Percentiles rank a stretch among this genome's conserved stretches.
Conservation (phyloP, 768 basidiomycete genomes). For the Boletellus sp. region DNA sequence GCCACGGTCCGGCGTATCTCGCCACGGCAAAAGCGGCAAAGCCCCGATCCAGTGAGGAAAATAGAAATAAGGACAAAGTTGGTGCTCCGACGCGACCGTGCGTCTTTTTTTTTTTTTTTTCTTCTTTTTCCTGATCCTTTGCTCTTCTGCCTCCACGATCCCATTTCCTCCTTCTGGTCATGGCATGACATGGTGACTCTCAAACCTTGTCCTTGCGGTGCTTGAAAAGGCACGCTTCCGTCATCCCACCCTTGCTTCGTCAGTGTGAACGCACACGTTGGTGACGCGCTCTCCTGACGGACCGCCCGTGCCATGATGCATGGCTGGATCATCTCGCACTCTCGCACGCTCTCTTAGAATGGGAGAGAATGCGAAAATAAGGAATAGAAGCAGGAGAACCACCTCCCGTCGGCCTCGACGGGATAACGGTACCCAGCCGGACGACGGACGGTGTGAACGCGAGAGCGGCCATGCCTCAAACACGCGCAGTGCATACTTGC, state of each 20-base stretch:
- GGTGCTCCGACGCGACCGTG: conserved; percentile 7
- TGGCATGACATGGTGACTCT: too few relatives aligned
- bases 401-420: too few relatives aligned
- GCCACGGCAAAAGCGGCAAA: too few relatives aligned
- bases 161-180: too few relatives aligned
- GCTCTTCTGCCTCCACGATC: too few relatives aligned
- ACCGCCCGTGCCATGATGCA: conserved; percentile 2
- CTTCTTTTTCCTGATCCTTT: not conserved
- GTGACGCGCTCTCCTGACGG: conserved; percentile 22
- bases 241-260: not conserved
- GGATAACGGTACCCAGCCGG: too few relatives aligned
- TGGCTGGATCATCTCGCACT: not conserved
- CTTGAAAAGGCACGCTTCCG: conserved; percentile 20
- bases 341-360: too few relatives aligned
- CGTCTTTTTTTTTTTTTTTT: not conserved
- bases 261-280: too few relatives aligned
- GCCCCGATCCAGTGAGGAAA: too few relatives aligned
- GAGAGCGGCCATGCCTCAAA: conserved; percentile 25
- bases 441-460: conserved; percentile 17
- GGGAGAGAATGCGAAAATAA: too few relatives aligned
- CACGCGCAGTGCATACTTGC: conserved; percentile 18
- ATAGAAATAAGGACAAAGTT: not conserved
- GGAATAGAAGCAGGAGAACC: too few relatives aligned
- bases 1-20: too few relatives aligned
- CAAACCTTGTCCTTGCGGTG: conserved; percentile 33